Conservation (phyloP, 23 red algal species). For the Chondrus crispus region DNA sequence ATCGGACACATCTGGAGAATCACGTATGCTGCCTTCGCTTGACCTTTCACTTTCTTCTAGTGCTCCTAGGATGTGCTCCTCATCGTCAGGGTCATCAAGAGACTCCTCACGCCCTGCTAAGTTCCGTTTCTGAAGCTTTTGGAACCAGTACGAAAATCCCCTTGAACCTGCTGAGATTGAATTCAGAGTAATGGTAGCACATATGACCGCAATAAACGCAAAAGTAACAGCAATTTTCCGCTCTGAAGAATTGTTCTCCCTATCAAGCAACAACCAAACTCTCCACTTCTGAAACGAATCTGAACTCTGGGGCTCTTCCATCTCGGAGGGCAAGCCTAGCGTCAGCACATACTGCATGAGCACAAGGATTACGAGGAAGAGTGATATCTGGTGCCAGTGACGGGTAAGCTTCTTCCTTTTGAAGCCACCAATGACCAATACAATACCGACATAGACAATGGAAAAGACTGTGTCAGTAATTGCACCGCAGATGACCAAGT, state of each 20-base stretch:
- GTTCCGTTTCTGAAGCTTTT: not conserved
- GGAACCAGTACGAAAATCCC: not conserved
- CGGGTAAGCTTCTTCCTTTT: not conserved
- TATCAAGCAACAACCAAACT: conserved; percentile 9
- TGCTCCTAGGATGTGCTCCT: not conserved
- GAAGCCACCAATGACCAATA: not conserved
- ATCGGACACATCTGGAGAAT: not conserved
- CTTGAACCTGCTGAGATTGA: not conserved
- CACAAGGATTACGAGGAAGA: conserved; percentile 13
- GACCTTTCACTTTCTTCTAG: not conserved
- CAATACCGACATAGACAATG: not conserved
- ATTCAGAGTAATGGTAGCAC: conserved; percentile 21
- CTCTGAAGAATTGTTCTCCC: not conserved
- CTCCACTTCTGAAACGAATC: not conserved
- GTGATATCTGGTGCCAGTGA: not conserved
- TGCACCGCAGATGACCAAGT: not conserved
- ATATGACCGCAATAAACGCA: conserved; percentile 43
- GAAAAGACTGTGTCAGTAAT: conserved; percentile 15
- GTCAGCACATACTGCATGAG: conserved; percentile 20
- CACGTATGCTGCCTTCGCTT: not conserved
- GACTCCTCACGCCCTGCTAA: too few species aligned
- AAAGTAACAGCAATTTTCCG: conserved; percentile 4
- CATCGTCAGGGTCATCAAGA: not conserved
- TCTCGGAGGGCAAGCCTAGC: conserved; percentile 3
- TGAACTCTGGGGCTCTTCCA: not conserved